phyloP scores from a whole-genome alignment of 352 stramenopile species.

The Albugo candida region DNA sequence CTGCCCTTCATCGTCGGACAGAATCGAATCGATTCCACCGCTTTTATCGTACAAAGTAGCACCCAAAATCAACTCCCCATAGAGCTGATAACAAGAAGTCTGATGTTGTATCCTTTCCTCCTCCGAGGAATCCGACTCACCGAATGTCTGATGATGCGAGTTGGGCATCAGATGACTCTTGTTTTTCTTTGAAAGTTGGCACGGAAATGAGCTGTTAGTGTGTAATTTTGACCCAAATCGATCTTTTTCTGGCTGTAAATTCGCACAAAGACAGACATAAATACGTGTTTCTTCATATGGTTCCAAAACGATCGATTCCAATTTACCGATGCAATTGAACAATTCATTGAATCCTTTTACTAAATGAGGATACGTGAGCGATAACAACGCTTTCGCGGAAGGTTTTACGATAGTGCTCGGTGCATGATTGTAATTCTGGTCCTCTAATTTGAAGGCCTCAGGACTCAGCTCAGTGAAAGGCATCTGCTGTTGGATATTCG shows the following conservation, averaged over 20 bases:
- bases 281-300: slow-evolving; percentile 47
- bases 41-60: neutral
- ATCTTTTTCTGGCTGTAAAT: slow-evolving; percentile 5
- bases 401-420: slow-evolving; percentile 47
- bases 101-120: slow-evolving; percentile 70
- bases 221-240: slow-evolving; percentile 8
- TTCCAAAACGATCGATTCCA: slow-evolving; percentile 38
- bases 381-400: slow-evolving; percentile 43
- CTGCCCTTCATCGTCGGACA: slow-evolving; percentile 13
- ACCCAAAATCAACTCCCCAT: slow-evolving; percentile 38
- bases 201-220: slow-evolving; percentile 7
- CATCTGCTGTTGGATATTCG: slow-evolving; percentile 20
- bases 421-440: slow-evolving; percentile 34
- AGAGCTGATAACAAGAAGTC: slow-evolving; percentile 60
- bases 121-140: slow-evolving; percentile 43
- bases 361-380: slow-evolving; percentile 59
- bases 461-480: slow-evolving; percentile 7
- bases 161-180: neutral
- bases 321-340: slow-evolving; percentile 69
- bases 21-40: neutral
- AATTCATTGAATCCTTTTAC: slow-evolving; percentile 79
- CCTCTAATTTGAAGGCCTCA: slow-evolving; percentile 17
- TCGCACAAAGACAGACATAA: slow-evolving; percentile 58
- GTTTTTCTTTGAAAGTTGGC: neutral
- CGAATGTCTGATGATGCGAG: slow-evolving; percentile 4